Percentiles rank a stretch among this genome's conserved stretches.
Evolutionary conservation across 1,284 basidiomycete genomes (phyloP).

Genomic region (Stygiomarasmius scandens): DNA sequence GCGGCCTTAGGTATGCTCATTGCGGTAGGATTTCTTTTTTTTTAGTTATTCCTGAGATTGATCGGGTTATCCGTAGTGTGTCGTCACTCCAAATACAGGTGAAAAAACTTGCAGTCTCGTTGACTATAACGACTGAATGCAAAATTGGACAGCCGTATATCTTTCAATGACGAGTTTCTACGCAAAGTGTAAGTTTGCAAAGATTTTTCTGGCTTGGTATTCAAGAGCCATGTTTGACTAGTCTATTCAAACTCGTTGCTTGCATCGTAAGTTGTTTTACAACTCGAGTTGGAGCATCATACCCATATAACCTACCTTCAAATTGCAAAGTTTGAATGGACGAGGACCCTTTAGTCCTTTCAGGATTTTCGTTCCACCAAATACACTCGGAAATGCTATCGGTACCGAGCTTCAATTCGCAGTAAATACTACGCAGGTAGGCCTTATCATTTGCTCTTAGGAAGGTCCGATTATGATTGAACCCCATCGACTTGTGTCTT

Average conservation of each 20-base stretch:
- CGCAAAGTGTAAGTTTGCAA: constrained; percentile 1
- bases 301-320: background rate
- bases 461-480: too few species aligned
- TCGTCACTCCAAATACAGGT: constrained; percentile 2
- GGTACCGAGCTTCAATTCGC: too few species aligned
- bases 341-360: constrained; percentile 2
- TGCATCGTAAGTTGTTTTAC: background rate
- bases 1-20: too few species aligned
- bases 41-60: background rate
- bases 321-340: background rate
- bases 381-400: too few species aligned
- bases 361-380: background rate
- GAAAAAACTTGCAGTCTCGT: background rate
- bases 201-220: background rate
- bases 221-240: background rate
- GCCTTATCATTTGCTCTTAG: too few species aligned
- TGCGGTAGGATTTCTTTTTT: background rate
- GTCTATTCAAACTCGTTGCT: constrained; percentile 3
- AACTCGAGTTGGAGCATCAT: background rate
- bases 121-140: background rate
- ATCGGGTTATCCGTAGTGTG: background rate
- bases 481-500: too few species aligned
- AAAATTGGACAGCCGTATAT: background rate
- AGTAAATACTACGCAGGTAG: too few species aligned
- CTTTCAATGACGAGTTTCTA: constrained; percentile 5